phyloP scores from a whole-genome alignment of 805 yeast genomes.

The Wickerhamiella allomyrinae region DNA sequence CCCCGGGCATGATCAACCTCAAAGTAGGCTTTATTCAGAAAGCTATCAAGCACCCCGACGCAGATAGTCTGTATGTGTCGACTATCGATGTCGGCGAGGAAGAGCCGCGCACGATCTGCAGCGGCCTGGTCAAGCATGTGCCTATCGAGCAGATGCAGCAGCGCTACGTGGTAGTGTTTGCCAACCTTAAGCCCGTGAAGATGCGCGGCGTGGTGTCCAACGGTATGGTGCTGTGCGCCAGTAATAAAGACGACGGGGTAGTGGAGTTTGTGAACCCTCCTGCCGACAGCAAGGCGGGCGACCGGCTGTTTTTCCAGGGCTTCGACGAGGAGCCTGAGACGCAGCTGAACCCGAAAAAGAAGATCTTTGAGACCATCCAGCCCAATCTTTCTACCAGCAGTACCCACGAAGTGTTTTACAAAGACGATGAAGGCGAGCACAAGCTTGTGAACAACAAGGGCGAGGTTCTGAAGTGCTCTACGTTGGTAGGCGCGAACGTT shows the following conservation, averaged over 20 bases:
- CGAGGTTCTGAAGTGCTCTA: constrained; percentile 55
- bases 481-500: constrained; percentile 66
- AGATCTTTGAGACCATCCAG: constrained; percentile 91
- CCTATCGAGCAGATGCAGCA: constrained; percentile 92
- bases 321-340: constrained; percentile 80
- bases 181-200: constrained; percentile 92
- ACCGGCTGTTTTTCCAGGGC: constrained; percentile 88
- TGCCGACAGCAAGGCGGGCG: constrained; percentile 84
- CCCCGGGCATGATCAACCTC: constrained; percentile 76
- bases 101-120: constrained; percentile 96
- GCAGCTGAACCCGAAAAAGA: constrained; percentile 94
- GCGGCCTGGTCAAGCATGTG: constrained; percentile 83
- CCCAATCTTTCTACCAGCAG: constrained; percentile 78
- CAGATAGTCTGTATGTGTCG: constrained; percentile 90
- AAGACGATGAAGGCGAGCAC: constrained; percentile 54
- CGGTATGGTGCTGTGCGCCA: constrained; percentile 94
- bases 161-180: constrained; percentile 78
- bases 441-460: constrained; percentile 72
- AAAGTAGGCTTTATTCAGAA: constrained; percentile 95
- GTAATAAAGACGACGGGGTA: constrained; percentile 37
- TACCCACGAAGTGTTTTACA: constrained; percentile 63
- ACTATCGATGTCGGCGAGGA: constrained; percentile 94
- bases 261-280: constrained; percentile 97
- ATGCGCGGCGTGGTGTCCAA: constrained; percentile 95
- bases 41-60: constrained; percentile 94